Evolutionary conservation across 2,329 filamentous ascomycete species (phyloP).

Genomic region (Curvularia spicifera): DNA sequence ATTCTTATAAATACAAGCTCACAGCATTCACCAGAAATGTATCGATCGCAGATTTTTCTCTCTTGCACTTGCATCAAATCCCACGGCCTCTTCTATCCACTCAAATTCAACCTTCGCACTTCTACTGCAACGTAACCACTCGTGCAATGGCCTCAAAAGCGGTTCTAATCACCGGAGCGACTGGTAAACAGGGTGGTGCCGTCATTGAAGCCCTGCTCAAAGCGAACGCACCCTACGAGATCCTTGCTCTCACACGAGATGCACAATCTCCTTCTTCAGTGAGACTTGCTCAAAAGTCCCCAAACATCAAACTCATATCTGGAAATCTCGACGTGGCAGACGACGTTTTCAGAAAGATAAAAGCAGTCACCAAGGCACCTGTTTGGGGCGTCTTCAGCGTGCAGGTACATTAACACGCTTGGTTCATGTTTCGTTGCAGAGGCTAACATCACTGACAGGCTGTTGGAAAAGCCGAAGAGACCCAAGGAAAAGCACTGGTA

Average conservation of each 20-base stretch:
- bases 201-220: slow-evolving; percentile 50
- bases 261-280: neutral
- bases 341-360: neutral
- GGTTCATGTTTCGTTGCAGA: neutral
- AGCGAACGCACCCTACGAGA: slow-evolving; percentile 34
- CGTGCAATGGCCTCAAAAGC: slow-evolving; percentile 7
- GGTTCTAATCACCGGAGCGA: slow-evolving; percentile 53
- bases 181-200: slow-evolving; percentile 55
- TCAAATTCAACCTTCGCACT: neutral
- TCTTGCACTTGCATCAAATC: neutral
- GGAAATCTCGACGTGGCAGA: neutral
- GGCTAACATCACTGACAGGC: neutral
- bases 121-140: neutral
- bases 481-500: slow-evolving; percentile 49
- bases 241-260: neutral
- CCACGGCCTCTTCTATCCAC: neutral
- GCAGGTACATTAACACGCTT: neutral
- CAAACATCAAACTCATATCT: neutral
- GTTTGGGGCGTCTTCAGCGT: neutral
- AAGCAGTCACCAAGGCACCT: neutral
- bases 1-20: neutral
- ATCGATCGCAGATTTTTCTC: neutral
- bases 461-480: slow-evolving; percentile 41
- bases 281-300: neutral
- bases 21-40: neutral